Evolutionary conservation across 2,329 filamentous ascomycete species (phyloP), one percentile per base, ranked within the genome.

Genomic region (Neophaeococcomyces aloes): DNA sequence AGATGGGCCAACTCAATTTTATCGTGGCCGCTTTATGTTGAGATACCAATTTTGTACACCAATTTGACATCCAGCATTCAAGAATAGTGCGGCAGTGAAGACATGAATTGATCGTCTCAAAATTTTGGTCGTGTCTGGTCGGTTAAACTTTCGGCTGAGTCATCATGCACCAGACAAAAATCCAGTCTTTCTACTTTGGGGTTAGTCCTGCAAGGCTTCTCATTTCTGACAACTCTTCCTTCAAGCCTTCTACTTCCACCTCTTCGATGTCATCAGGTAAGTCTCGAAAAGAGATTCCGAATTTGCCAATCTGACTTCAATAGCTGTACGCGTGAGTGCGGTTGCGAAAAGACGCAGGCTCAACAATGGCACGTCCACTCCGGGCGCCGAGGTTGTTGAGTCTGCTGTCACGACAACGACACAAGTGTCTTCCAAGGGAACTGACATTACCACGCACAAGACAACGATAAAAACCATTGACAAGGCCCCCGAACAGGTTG

Each of bases 141-240:
- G n/a, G n/a, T n/a, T n/a, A n/a, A n/a, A n/a, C n/a, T n/a, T n/a
- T n/a, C n/a, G n/a, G n/a, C n/a, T n/a, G n/a, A n/a, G n/a, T n/a
- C n/a, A n/a, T n/a, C n/a, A n/a, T n/a, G n/a, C n/a, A n/a, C n/a
- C n/a, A n/a, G n/a, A n/a, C n/a, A n/a, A n/a, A n/a, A n/a, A n/a
- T n/a, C n/a, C n/a, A n/a, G n/a, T 38, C 41, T 10, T 42, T 50
- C 25, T 48, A 45, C 36, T 47, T 50, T 38, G 47, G 50, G 19
- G 47, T 47, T 19, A 45, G 48, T 34, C 48, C 33, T 33, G 42
- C 49, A 36, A 44, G 46, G 33, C 23, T 10, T 36, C 17, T 36
- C 8, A 7, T 4, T 19, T 7, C 8, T 6, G n/a, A 36, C 7
- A 15, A 19, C 7, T 14, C 7, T 6, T 6, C 7, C 6, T 36